Conservation (phyloP, 805 yeast species). For the Wickerhamiella hasegawae region DNA sequence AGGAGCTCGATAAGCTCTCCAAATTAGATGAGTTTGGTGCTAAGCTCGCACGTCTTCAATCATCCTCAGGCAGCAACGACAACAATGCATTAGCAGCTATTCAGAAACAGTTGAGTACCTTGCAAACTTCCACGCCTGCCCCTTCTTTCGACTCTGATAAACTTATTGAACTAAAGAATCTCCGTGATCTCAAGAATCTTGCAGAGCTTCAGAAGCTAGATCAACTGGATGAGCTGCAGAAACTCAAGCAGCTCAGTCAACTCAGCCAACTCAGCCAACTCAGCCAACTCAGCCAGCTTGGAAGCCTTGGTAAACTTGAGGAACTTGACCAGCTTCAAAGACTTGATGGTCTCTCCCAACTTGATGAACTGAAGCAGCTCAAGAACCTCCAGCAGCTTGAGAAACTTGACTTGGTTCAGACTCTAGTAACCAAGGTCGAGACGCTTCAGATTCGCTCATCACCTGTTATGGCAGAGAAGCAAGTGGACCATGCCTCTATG, state of each 20-base stretch:
- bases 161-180: neutral
- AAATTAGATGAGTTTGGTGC: constrained; percentile 2
- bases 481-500: too few relatives aligned
- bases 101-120: too few relatives aligned
- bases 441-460: neutral
- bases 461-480: too few relatives aligned
- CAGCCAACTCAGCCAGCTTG: constrained; percentile 11
- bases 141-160: neutral
- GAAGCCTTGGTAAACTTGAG: constrained; percentile 5
- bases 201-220: constrained; percentile 1
- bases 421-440: neutral
- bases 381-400: neutral
- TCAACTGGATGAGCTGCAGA: constrained; percentile 2
- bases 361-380: neutral
- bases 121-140: too few relatives aligned
- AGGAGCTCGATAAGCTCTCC: constrained; percentile 5
- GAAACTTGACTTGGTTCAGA: neutral
- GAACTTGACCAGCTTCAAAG: too few relatives aligned
- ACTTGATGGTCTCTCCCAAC: too few relatives aligned
- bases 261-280: constrained; percentile 2
- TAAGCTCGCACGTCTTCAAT: too few relatives aligned
- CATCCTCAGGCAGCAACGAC: too few relatives aligned
- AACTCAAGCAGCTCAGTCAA: neutral
- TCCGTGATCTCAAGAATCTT: constrained; percentile 1
- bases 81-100: too few relatives aligned